These are phyloP conservation scores for Erodium maritimum DNA, from an alignment of 345 rosid species.

Conservation along the genomic window DNA sequence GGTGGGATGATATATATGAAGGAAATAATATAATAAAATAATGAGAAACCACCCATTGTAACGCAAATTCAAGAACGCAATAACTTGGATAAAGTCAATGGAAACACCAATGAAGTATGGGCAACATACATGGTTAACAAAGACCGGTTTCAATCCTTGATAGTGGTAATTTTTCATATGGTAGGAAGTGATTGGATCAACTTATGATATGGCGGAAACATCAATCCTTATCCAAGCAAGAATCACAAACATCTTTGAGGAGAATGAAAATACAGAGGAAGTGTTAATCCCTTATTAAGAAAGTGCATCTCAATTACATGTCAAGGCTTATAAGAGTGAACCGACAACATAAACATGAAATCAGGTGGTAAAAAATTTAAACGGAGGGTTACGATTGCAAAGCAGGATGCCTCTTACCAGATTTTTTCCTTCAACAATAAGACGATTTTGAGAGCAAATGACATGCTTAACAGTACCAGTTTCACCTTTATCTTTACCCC, in stretches of 20 bases:
- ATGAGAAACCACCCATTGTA: too few relatives aligned
- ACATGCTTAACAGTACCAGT: conserved; percentile 62
- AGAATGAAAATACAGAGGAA: too few relatives aligned
- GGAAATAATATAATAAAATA: too few relatives aligned
- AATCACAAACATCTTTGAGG: background rate
- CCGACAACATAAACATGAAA: background rate
- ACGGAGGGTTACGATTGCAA: background rate
- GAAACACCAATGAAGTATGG: too few relatives aligned
- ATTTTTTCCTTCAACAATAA: conserved; percentile 83
- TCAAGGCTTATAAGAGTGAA: too few relatives aligned
- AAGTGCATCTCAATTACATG: too few relatives aligned
- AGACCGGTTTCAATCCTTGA: background rate
- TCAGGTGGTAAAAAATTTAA: background rate
- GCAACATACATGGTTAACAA: background rate
- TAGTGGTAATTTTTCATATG: background rate
- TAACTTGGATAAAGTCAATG: too few relatives aligned
- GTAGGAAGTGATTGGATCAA: too few relatives aligned
- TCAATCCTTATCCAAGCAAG: background rate
- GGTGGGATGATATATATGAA: too few relatives aligned
- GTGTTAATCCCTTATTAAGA: too few relatives aligned
- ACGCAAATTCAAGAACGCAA: too few relatives aligned
- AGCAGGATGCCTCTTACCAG: conserved; percentile 30
- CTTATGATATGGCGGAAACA: too few relatives aligned
- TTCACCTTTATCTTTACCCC: conserved; percentile 88
- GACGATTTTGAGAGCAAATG: conserved; percentile 73